Evolutionary conservation across 257 asterid species (phyloP), one percentile per base, ranked within the genome.

Genomic region (Pogostemon cablin): DNA sequence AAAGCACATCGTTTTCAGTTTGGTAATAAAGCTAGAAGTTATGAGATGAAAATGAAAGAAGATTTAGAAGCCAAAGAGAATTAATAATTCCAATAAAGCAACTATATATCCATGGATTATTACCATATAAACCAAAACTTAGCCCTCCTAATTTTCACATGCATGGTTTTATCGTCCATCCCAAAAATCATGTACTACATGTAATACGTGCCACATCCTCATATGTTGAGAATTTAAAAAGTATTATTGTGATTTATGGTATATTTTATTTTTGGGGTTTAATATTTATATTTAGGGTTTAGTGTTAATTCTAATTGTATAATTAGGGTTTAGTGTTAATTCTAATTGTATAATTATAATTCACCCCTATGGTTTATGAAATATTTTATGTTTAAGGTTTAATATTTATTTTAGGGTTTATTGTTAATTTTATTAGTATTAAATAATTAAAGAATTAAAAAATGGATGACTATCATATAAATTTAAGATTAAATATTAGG

Each of bases 71-170:
- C 32, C 32, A 25, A 25, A 25, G 32, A 49, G 42, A 9, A 56
- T 75, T 46, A 59, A 64, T 40, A 65, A 72, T 41, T 65, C 67
- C 74, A 68, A 75, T 68, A 11, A 46, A 57, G 55, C 67, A 40
- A 60, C 37, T n/a, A 64, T 38, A 41, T 43, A 50, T 25, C 56
- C 73, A 66, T 70, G 74, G 32, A 25, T 25, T 25, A 25, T 62
- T 78, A 75, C 78, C 17, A 5, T 20, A 43, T 58, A 40, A 39
- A 6, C 68, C 68, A 34, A 68, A 64, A 25, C 9, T 43, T 53
- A 66, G 63, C 55, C 52, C 41, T 70, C 77, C 52, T 57, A 53
- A 34, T 41, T 9, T 20, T 55, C 78, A 72, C 79, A 67, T 56
- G 78, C 63, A 34, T 54, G 61, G 67, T 65, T 20, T 56, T 62